Conservation (phyloP, 441 rosid genomes). For the Isatis lusitanica region DNA sequence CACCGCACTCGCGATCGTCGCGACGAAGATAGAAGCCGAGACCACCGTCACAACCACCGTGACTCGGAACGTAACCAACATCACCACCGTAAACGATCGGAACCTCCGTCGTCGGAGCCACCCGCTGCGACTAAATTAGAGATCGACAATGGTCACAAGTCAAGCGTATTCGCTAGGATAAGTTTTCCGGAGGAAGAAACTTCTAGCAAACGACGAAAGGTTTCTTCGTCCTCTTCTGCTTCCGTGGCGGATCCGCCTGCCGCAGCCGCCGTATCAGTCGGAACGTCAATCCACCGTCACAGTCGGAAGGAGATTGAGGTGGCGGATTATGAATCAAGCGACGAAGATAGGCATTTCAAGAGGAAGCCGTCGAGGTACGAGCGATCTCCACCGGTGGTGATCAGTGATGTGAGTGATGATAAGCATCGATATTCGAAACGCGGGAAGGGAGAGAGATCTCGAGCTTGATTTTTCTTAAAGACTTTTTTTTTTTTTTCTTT, state of each 20-base stretch:
- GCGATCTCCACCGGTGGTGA: conserved; percentile 49
- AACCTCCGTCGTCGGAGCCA: conserved; percentile 39
- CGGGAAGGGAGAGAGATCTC: conserved; percentile 31
- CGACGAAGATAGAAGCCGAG: conserved; percentile 37
- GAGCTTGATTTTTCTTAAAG: conserved; percentile 6
- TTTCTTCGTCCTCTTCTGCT: conserved; percentile 36
- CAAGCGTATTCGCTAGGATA: conserved; percentile 90
- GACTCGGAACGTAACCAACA: conserved; percentile 41
- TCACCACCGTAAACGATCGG: conserved; percentile 42
- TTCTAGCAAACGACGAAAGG: conserved; percentile 57
- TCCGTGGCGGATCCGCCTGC: conserved; percentile 15
- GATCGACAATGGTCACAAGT: conserved; percentile 51
- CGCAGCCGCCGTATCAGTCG: not conserved
- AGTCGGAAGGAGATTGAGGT: conserved; percentile 37
- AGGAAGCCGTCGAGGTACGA: conserved; percentile 83
- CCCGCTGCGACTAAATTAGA: conserved; percentile 32
- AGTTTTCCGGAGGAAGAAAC: conserved; percentile 79
- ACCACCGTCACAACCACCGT: conserved; percentile 22
- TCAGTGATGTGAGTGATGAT: conserved; percentile 26
- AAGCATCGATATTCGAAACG: conserved; percentile 31
- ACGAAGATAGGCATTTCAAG: conserved; percentile 82
- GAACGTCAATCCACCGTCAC: conserved; percentile 22
- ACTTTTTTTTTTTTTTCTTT: not conserved
- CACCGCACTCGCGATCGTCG: conserved; percentile 40
- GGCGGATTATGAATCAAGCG: conserved; percentile 77